Evolutionary conservation across 805 yeast genomes (phyloP), one percentile per base, ranked within the genome.

Genomic region (Zygosaccharomyces pseudorouxii): DNA sequence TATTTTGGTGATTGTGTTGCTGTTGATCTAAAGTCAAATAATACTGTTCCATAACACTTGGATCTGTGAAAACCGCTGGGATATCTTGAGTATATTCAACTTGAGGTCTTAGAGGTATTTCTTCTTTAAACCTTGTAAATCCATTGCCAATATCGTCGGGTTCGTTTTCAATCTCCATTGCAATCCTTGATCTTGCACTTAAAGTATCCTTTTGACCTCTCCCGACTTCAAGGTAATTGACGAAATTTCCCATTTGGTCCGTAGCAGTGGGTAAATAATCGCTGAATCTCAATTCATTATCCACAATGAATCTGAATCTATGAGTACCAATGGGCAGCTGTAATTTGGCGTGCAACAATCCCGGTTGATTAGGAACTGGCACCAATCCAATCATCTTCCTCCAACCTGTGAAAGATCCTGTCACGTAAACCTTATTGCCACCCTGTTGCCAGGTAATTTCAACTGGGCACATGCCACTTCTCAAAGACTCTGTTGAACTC

Each of bases 371-470:
- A 5, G 64, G 56, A 11, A 68, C 69, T 8, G 71, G 69, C 27
- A 76, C 76, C 58, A 93, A 72, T 35, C 95, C 95, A 62, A 92
- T 90, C 98, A 93, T 92, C 69, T 90, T 92, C 56, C 97, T 76
- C 98, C 99, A 93, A 3, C 96, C 97, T 0, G 99, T 93, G 69
- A 92, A 92, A 0, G 97, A 86, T 43, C 99, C 99, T 30, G 97
- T 93, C 11, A 92, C 96, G 65, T 89, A 93, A 2, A 93, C 98
- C 59, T 86, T 86, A 43, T 79, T 79, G 52, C 99, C 99, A n/a
- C 98, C 98, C 67, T 92, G 96, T 14, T 81, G 82, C 99, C 99
- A 92, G 55, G 80, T 81, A 49, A 89, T 84, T 48, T 84, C 89
- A 0, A 89, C 75, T 3, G 82, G 81, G 4, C 63, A 62, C 63